phyloP scores from a whole-genome alignment of 1,139 yeast genomes.

The Yamadazyma diospyri region DNA sequence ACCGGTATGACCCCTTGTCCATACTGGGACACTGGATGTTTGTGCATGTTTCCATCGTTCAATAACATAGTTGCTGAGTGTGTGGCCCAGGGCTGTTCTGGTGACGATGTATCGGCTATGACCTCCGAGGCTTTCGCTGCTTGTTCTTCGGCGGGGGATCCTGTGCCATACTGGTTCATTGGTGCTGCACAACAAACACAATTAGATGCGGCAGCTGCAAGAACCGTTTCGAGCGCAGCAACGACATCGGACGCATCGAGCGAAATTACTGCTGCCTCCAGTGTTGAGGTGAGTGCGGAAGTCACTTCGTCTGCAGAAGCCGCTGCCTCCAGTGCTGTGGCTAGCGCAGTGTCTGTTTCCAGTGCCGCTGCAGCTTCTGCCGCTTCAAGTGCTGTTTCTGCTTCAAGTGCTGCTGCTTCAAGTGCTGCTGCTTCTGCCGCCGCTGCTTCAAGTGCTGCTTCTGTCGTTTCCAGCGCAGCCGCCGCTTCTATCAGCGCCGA shows the following conservation, averaged over 20 bases:
- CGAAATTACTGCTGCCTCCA: not conserved
- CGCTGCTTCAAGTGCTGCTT: not conserved
- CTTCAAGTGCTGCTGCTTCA: not conserved
- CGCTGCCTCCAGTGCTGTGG: not conserved
- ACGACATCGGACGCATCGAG: conserved; percentile 1
- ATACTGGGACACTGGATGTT: conserved; percentile 39
- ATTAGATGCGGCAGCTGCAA: conserved; percentile 12
- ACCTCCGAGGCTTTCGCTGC: conserved; percentile 24
- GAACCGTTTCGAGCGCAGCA: conserved; percentile 3
- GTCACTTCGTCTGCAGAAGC: not conserved
- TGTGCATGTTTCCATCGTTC: conserved; percentile 33
- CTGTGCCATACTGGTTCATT: conserved; percentile 24
- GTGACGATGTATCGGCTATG: conserved; percentile 20
- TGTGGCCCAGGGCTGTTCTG: conserved; percentile 26
- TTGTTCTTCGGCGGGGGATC: conserved; percentile 27
- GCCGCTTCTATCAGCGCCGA: not conserved
- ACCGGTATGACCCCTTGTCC: conserved; percentile 35
- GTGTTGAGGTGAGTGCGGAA: not conserved
- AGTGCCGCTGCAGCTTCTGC: not conserved
- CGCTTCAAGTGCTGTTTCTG: conserved; percentile 1
- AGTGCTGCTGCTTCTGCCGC: not conserved
- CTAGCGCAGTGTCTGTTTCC: not conserved
- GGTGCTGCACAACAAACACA: conserved; percentile 16
- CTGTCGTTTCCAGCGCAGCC: not conserved
- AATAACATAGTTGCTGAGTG: conserved; percentile 26